Evolutionary conservation across 2,329 filamentous ascomycete genomes (phyloP).

Genomic region (Cordyceps pruinosa): DNA sequence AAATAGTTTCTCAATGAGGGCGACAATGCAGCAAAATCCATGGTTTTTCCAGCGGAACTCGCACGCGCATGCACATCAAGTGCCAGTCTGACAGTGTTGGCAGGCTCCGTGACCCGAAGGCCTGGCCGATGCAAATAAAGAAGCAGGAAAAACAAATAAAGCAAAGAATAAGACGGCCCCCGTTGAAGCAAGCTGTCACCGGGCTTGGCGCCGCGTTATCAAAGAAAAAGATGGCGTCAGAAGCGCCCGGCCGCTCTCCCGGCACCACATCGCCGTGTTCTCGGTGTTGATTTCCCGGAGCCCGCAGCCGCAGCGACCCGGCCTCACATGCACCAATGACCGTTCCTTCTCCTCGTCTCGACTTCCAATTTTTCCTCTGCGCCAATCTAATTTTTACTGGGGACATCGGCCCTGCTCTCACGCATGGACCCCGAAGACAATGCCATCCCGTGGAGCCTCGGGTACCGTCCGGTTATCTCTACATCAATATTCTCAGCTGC

Average conservation of each 20-base stretch:
- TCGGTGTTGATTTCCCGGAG: slow-evolving; percentile 6
- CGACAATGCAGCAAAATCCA: neutral
- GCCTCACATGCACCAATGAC: neutral
- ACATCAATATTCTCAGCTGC: neutral
- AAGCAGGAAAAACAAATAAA: neutral
- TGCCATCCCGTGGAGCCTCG: slow-evolving; percentile 5
- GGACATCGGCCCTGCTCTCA: slow-evolving; percentile 10
- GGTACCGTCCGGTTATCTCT: neutral
- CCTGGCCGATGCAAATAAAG: too few species aligned
- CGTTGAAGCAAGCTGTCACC: neutral
- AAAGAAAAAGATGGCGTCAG: neutral
- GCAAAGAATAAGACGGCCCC: neutral
- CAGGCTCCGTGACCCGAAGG: too few species aligned
- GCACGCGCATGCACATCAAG: neutral
- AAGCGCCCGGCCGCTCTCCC: neutral
- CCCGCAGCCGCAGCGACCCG: neutral
- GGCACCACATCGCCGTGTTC: neutral
- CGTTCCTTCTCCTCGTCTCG: neutral
- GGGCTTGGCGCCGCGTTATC: neutral
- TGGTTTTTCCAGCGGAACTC: neutral
- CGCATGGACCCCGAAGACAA: slow-evolving; percentile 1
- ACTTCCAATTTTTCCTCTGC: neutral
- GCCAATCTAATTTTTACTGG: slow-evolving; percentile 3
- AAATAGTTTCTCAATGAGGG: neutral
- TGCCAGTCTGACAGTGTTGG: neutral